Conservation (phyloP, 768 basidiomycete species). For the Rhizopogon roseolus region DNA sequence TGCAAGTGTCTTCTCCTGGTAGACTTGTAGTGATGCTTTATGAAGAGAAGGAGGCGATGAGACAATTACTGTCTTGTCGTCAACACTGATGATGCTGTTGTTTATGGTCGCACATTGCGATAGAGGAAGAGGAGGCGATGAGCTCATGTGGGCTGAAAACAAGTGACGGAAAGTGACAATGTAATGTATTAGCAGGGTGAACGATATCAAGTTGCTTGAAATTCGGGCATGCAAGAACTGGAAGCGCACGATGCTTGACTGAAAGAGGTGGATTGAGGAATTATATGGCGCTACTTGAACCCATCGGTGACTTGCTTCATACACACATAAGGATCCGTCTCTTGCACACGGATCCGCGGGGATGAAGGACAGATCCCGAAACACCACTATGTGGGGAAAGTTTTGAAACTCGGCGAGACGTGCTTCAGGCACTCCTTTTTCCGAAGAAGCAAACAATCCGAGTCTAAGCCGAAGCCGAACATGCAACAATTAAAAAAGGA, state of each 20-base stretch:
- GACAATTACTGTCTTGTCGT: constrained; percentile 16
- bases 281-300: constrained; percentile 7
- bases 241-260: too few species aligned
- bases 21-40: constrained; percentile 1
- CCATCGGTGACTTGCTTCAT: constrained; percentile 19
- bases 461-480: not conserved
- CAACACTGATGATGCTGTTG: constrained; percentile 20
- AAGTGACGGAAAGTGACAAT: not conserved
- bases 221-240: constrained; percentile 10
- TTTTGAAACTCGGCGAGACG: constrained; percentile 11
- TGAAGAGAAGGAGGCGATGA: constrained; percentile 1
- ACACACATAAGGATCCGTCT: constrained; percentile 14
- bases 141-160: constrained; percentile 16
- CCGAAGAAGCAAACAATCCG: constrained; percentile 7
- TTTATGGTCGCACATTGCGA: constrained; percentile 27
- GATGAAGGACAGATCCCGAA: constrained; percentile 23
- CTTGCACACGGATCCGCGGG: constrained; percentile 25
- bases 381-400: constrained; percentile 23
- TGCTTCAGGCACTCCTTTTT: not conserved
- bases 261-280: constrained; percentile 6
- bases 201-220: constrained; percentile 10
- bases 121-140: constrained; percentile 22
- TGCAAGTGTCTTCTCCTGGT: not conserved
- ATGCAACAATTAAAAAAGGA: not conserved
- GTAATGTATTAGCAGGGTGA: constrained; percentile 1